These are phyloP conservation scores for Lentinus tigrinus DNA, from an alignment of 768 basidiomycete genomes.

Conservation along the genomic window DNA sequence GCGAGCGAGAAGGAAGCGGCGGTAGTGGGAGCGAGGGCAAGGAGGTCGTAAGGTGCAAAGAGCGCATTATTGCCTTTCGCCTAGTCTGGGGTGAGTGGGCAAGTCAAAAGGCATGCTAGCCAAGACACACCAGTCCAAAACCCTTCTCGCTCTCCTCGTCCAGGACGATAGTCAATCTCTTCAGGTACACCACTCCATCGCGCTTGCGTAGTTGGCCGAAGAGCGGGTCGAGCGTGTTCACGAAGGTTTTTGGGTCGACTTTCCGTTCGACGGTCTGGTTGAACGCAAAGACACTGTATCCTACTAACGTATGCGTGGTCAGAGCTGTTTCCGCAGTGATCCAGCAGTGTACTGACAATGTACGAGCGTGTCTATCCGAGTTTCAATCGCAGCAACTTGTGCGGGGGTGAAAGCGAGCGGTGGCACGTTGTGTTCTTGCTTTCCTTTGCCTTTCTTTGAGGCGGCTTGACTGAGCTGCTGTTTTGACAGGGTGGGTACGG, in stretches of 20 bases:
- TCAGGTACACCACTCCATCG: constrained; percentile 62
- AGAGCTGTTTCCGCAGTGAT: not conserved
- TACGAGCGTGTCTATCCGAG: constrained; percentile 64
- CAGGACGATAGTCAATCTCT: constrained; percentile 75
- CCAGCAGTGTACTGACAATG: constrained; percentile 53
- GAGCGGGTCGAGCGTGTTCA: constrained; percentile 60
- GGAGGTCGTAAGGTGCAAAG: constrained; percentile 69
- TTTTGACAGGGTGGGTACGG: constrained; percentile 17
- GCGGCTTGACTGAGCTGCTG: constrained; percentile 8
- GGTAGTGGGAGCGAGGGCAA: constrained; percentile 75
- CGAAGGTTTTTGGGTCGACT: constrained; percentile 68
- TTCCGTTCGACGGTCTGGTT: constrained; percentile 71
- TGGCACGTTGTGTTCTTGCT: constrained; percentile 38
- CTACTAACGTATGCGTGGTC: constrained; percentile 51
- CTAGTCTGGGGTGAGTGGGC: constrained; percentile 34
- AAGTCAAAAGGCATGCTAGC: not conserved
- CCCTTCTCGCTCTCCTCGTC: constrained; percentile 87
- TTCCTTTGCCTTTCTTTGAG: constrained; percentile 61
- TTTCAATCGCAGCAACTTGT: constrained; percentile 59
- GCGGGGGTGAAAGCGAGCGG: constrained; percentile 46
- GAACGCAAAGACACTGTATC: constrained; percentile 80
- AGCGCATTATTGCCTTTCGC: constrained; percentile 66
- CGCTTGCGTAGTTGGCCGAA: constrained; percentile 60
- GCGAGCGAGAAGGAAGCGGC: constrained; percentile 71
- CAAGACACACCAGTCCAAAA: constrained; percentile 63